Evolutionary conservation across 208 protist genomes (phyloP).

Genomic region (Crithidia mellificae): DNA sequence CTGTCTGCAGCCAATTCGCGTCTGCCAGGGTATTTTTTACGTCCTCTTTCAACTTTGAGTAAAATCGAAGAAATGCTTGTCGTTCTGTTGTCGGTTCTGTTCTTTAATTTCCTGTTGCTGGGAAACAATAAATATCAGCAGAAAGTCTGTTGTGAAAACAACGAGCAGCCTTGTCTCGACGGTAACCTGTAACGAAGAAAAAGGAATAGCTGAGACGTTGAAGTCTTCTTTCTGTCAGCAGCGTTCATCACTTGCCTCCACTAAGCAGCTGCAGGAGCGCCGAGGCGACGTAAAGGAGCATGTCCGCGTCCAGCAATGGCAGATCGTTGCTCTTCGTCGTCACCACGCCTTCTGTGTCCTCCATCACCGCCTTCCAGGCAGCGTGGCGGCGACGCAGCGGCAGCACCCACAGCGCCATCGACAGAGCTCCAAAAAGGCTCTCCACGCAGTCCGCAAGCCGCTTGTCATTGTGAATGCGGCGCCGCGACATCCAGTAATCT

Average conservation of each 20-base stretch:
- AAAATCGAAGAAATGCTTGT: too few relatives aligned
- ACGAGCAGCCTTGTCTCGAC: too few relatives aligned
- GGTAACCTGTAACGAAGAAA: too few relatives aligned
- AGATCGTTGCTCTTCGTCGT: neutral
- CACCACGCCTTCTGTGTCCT: neutral
- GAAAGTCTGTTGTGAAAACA: too few relatives aligned
- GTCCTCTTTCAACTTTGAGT: too few relatives aligned
- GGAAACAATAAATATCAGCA: too few relatives aligned
- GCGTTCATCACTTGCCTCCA: neutral
- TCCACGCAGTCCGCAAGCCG: constrained; percentile 51
- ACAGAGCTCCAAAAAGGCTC: constrained; percentile 53
- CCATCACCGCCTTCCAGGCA: neutral
- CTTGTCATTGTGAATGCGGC: constrained; percentile 39
- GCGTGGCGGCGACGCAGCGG: constrained; percentile 19
- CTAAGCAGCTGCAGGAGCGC: constrained; percentile 30
- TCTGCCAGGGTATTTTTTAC: too few relatives aligned
- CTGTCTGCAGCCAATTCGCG: too few relatives aligned
- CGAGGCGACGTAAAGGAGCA: constrained; percentile 25
- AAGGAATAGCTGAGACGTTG: too few relatives aligned
- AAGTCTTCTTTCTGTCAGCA: neutral
- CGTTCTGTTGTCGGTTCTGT: too few relatives aligned
- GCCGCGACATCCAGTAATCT: constrained; percentile 27
- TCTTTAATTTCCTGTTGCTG: too few relatives aligned
- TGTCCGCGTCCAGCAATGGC: constrained; percentile 12
- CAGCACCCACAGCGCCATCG: constrained; percentile 47